Percentiles rank a stretch among this genome's conserved stretches.
phyloP scores from a whole-genome alignment of 1,284 basidiomycete species.

The Ganoderma meredithae region DNA sequence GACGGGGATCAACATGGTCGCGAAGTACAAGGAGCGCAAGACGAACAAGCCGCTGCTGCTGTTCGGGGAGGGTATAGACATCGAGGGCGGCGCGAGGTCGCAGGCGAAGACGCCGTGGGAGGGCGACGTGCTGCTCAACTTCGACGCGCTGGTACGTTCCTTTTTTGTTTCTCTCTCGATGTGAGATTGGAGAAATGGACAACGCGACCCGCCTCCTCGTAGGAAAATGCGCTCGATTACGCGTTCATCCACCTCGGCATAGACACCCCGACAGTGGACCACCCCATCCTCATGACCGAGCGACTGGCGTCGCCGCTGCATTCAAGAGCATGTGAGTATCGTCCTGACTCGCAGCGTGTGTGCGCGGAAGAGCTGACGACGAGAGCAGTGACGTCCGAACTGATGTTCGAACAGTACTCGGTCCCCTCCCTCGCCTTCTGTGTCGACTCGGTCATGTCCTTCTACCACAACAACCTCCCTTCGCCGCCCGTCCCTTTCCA shows the following conservation, averaged over 20 bases:
- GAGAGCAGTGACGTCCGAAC: constrained; percentile 86
- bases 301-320: constrained; percentile 90
- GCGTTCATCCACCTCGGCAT: constrained; percentile 90
- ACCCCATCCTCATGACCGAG: constrained; percentile 96
- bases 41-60: constrained; percentile 81
- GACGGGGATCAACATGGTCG: constrained; percentile 73
- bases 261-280: constrained; percentile 79
- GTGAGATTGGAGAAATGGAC: constrained; percentile 1
- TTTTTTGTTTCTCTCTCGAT: neutral
- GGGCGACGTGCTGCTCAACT: constrained; percentile 88
- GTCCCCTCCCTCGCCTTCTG: constrained; percentile 91
- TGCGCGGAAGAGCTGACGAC: neutral
- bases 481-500: constrained; percentile 48
- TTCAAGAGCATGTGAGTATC: constrained; percentile 79
- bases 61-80: constrained; percentile 86
- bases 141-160: constrained; percentile 85
- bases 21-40: constrained; percentile 90
- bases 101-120: constrained; percentile 88
- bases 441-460: constrained; percentile 93
- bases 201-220: constrained; percentile 17
- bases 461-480: constrained; percentile 76
- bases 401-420: constrained; percentile 95
- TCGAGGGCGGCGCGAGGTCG: constrained; percentile 82
- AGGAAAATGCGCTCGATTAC: constrained; percentile 97
- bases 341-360: neutral